phyloP scores from a whole-genome alignment of 129 eudicot genomes.

The Pittosporum tobira region DNA sequence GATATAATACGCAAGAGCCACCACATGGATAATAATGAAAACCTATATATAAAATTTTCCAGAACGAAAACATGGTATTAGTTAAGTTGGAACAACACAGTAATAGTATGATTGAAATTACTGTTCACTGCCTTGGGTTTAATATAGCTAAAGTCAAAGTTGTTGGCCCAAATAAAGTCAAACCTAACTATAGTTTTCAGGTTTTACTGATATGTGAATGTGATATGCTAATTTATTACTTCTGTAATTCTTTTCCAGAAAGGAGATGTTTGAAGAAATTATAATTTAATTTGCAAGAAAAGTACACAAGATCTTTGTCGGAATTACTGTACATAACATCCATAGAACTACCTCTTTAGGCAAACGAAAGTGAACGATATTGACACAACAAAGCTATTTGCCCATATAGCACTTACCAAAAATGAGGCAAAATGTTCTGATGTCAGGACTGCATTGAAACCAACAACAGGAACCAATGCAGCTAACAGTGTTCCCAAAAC shows the following conservation, averaged over 20 bases:
- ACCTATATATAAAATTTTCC: constrained; percentile 39
- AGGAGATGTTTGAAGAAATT: neutral
- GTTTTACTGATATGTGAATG: neutral
- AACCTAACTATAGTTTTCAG: neutral
- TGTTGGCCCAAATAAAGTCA: neutral
- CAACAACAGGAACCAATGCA: constrained; percentile 97
- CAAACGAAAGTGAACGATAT: neutral
- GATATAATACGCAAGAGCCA: constrained; percentile 85
- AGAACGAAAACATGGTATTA: constrained; percentile 9
- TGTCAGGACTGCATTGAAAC: constrained; percentile 96
- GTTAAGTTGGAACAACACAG: too few species aligned
- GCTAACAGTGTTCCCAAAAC: constrained; percentile 90
- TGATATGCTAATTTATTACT: neutral
- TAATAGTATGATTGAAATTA: neutral
- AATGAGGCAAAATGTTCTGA: constrained; percentile 99
- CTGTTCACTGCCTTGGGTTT: too few species aligned
- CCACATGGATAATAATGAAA: constrained; percentile 85
- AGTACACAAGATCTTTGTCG: too few species aligned
- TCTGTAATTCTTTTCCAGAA: neutral
- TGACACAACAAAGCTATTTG: neutral
- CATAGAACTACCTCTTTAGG: neutral
- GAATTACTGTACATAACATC: neutral
- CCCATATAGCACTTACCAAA: constrained; percentile 46
- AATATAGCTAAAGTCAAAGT: neutral
- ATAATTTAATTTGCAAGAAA: neutral